Evolutionary conservation across 2,329 filamentous ascomycete genomes (phyloP), one percentile per base, ranked within the genome.

Genomic region (Dendryphion nanum): DNA sequence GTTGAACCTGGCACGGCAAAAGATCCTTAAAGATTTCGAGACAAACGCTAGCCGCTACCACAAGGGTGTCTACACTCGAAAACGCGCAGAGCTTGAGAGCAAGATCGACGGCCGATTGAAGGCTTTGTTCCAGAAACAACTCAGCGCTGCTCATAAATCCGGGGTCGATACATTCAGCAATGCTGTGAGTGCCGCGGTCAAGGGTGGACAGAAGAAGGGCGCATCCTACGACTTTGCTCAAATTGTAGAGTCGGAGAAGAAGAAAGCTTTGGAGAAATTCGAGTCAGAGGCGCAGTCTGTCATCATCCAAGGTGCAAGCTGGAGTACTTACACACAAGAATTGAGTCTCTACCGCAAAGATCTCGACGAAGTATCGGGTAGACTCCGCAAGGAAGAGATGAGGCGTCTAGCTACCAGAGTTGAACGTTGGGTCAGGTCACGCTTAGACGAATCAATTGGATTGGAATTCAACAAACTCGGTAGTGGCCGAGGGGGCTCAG

Each of bases 381-480:
- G 86, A 45, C 71, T 98, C 51, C 81, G 93, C 53, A 90, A 93
- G 60, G 93, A 98, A 50, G 93, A 98, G 69, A 95, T 98, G 89
- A 82, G 91, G 45, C 82, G 93, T 16, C 73, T 98, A 46, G 90
- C 93, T 2, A 93, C 84, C 20, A 81, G 93, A 15, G 86, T 96
- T 17, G 93, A 98, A 70, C 82, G 91, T 53, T 96, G 90, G 88
- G 90, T 98, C 46, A 84, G 85, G 57, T 89, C 88, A 41, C 83
- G 89, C 32, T 77, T 98, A 21, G 83, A 83, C 21, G 93, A 98
- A 61, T 87, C 87, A 13, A 76, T 97, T 30, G 89, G 91, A 12
- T 71, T 97, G 14, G 90, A 97, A 61, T 97, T 98, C 76, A 97
- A 95, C 71, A 93, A 90, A 62, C 79, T 97, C 33, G 91, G 91